Evolutionary conservation across 2,329 filamentous ascomycete species (phyloP).

Genomic region (Penicillium sp.): DNA sequence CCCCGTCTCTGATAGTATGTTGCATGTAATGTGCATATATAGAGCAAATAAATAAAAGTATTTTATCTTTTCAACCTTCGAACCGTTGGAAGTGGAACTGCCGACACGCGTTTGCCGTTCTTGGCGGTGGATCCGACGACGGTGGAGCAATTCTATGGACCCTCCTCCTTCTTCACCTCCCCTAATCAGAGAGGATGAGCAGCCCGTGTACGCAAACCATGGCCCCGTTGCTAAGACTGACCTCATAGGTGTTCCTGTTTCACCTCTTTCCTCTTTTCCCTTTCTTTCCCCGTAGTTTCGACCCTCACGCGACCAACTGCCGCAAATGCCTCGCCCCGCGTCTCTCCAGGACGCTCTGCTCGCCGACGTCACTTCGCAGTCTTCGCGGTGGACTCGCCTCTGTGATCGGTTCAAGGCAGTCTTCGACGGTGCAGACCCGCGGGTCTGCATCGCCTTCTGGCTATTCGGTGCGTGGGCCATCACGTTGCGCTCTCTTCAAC

Average conservation of each 20-base stretch:
- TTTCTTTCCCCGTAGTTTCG: neutral
- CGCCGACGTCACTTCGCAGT: constrained; percentile 51
- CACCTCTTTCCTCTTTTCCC: neutral
- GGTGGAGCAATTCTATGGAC: neutral
- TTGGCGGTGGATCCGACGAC: constrained; percentile 2
- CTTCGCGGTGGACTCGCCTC: constrained; percentile 75
- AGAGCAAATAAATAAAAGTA: constrained; percentile 12
- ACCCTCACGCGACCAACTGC: constrained; percentile 13
- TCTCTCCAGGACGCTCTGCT: constrained; percentile 31
- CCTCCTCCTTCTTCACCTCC: constrained; percentile 2
- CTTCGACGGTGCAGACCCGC: constrained; percentile 69
- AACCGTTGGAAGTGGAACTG: neutral
- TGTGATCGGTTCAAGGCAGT: constrained; percentile 65
- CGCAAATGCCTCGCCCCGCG: constrained; percentile 29
- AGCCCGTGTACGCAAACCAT: neutral
- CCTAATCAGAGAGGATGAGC: neutral
- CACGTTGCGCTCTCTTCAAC: constrained; percentile 3
- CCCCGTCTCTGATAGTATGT: constrained; percentile 4
- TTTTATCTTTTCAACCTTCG: neutral
- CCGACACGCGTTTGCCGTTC: neutral
- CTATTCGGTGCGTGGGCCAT: constrained; percentile 71
- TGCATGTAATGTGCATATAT: constrained; percentile 10
- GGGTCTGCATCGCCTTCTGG: constrained; percentile 85
- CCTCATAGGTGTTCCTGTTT: neutral
- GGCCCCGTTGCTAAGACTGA: constrained; percentile 1